phyloP scores from a whole-genome alignment of 495 filamentous ascomycete genomes.

The Amphirosellinia nigrospora region DNA sequence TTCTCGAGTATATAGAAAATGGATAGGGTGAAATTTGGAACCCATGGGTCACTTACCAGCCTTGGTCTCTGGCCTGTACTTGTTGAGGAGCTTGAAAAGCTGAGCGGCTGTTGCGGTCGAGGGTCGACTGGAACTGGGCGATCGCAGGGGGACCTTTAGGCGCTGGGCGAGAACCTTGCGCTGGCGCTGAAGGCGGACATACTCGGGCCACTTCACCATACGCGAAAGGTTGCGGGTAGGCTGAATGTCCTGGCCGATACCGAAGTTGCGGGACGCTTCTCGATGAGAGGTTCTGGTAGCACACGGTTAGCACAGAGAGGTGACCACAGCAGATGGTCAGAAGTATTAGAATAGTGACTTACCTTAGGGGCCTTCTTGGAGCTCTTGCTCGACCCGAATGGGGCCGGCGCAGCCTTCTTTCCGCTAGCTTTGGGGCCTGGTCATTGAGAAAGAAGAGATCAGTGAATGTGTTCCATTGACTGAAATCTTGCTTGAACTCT shows the following conservation, averaged over 20 bases:
- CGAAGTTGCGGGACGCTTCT: constrained; percentile 98
- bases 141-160: constrained; percentile 98
- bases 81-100: constrained; percentile 95
- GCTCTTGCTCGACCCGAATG: constrained; percentile 95
- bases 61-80: constrained; percentile 99
- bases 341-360: constrained; percentile 41
- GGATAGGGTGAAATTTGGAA: background rate
- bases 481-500: constrained; percentile 89
- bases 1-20: background rate
- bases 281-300: constrained; percentile 90
- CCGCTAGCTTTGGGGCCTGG: constrained; percentile 87
- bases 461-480: constrained; percentile 82
- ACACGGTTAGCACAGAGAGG: constrained; percentile 39
- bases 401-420: constrained; percentile 95
- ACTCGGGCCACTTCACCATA: constrained; percentile 99
- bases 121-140: constrained; percentile 94
- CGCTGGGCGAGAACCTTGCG: constrained; percentile 99
- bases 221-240: constrained; percentile 95
- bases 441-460: constrained; percentile 99
- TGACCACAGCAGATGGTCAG: background rate
- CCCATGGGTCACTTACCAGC: constrained; percentile 37
- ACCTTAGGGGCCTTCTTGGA: constrained; percentile 97
- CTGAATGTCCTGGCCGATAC: constrained; percentile 99
- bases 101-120: constrained; percentile 99
- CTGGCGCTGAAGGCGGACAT: constrained; percentile 98